phyloP scores from a whole-genome alignment of 2,329 filamentous ascomycete species.

The Dothideomycetes sp. region DNA sequence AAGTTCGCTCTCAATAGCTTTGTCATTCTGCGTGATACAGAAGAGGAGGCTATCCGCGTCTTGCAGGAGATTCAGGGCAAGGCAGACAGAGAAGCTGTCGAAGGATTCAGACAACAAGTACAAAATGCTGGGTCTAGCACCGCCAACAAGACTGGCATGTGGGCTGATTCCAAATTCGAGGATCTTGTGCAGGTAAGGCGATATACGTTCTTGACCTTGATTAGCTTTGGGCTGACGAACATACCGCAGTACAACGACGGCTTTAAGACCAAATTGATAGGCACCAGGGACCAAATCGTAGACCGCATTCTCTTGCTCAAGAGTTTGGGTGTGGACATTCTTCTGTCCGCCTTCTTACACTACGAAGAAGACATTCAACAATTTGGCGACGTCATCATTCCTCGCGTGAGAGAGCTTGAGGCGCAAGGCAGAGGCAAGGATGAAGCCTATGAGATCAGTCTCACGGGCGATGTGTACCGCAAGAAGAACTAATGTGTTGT shows the following conservation, averaged over 20 bases:
- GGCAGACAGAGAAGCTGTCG: constrained; percentile 39
- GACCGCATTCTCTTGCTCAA: constrained; percentile 39
- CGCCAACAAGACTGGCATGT: constrained; percentile 40
- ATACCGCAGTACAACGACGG: constrained; percentile 48
- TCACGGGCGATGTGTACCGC: constrained; percentile 38
- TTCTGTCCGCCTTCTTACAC: constrained; percentile 39
- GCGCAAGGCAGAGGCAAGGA: constrained; percentile 37
- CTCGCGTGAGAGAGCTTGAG: constrained; percentile 38
- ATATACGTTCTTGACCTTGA: background rate
- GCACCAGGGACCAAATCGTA: constrained; percentile 40
- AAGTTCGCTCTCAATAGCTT: constrained; percentile 42
- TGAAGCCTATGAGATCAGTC: constrained; percentile 32
- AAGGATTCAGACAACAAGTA: constrained; percentile 38
- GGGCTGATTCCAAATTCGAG: constrained; percentile 41
- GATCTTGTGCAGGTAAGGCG: constrained; percentile 29
- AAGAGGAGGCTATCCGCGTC: constrained; percentile 38
- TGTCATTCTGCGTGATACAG: constrained; percentile 39
- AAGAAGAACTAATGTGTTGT: constrained; percentile 13
- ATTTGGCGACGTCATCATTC: constrained; percentile 37
- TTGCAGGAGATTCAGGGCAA: constrained; percentile 43
- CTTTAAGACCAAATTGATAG: constrained; percentile 45
- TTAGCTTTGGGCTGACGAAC: no score
- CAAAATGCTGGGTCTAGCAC: constrained; percentile 40
- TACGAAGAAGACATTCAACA: constrained; percentile 42
- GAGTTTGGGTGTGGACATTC: constrained; percentile 32